These are phyloP conservation scores for Ceratocystis variospora DNA, from an alignment of 2,329 filamentous ascomycete genomes.

Conservation along the genomic window DNA sequence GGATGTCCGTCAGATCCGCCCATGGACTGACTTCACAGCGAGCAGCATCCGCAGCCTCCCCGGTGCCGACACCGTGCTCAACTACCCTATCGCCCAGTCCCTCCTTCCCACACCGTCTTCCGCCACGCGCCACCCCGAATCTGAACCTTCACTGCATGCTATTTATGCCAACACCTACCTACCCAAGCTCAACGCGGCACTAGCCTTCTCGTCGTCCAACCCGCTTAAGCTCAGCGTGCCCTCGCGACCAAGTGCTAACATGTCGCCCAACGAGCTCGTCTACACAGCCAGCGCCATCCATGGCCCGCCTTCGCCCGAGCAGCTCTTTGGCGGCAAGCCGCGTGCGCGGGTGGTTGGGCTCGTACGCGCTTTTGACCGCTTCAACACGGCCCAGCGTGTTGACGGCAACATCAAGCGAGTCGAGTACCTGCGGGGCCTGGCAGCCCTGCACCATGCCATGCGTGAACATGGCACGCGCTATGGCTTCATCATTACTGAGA, in stretches of 20 bases:
- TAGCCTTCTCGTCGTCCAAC: conserved; percentile 58
- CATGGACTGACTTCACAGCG: conserved; percentile 69
- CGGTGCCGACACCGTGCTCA: conserved; percentile 57
- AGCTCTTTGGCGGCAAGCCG: conserved; percentile 37
- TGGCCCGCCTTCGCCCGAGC: conserved; percentile 41
- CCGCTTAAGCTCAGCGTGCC: conserved; percentile 43
- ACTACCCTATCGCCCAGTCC: conserved; percentile 48
- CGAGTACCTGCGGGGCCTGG: conserved; percentile 73
- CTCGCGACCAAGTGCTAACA: conserved; percentile 24
- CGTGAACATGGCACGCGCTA: conserved; percentile 87
- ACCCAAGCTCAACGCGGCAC: conserved; percentile 73
- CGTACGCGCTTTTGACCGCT: conserved; percentile 83
- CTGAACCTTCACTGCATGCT: conserved; percentile 58
- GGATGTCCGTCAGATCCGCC: conserved; percentile 77
- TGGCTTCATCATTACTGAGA: conserved; percentile 92
- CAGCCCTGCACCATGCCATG: conserved; percentile 81
- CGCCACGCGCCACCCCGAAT: conserved; percentile 57
- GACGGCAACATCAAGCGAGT: conserved; percentile 75
- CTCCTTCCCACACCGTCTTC: conserved; percentile 46
- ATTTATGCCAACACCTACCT: conserved; percentile 69
- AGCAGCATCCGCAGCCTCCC: conserved; percentile 58
- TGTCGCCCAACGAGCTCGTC: conserved; percentile 38
- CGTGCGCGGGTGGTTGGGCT: conserved; percentile 57
- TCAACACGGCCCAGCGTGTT: conserved; percentile 87
- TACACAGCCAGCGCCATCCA: conserved; percentile 51